Evolutionary conservation across 23 red algal genomes (phyloP).

Genomic region (Porphyridium purpureum): DNA sequence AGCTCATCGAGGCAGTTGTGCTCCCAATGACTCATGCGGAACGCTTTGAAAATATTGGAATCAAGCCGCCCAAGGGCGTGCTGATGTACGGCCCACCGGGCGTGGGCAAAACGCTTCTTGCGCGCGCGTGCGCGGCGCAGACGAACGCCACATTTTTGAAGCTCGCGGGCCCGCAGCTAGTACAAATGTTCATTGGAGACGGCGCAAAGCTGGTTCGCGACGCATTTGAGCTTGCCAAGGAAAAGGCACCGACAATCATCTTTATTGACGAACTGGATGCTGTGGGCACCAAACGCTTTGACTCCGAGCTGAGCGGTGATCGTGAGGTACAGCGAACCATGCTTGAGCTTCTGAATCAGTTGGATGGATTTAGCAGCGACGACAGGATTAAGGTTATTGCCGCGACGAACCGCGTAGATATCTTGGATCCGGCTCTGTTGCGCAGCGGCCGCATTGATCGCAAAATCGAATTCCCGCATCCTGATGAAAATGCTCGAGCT

Average conservation of each 20-base stretch:
- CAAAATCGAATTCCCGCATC: conserved; percentile 97
- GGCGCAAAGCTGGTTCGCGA: conserved; percentile 96
- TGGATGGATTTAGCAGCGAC: conserved; percentile 84
- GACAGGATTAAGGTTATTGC: conserved; percentile 86
- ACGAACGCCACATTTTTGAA: conserved; percentile 99
- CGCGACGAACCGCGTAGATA: conserved; percentile 95
- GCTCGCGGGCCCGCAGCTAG: conserved; percentile 86
- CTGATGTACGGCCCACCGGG: conserved; percentile 99
- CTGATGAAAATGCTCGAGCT: conserved; percentile 76
- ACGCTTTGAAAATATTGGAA: conserved; percentile 85
- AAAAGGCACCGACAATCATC: conserved; percentile 97
- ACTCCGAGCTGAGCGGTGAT: conserved; percentile 93
- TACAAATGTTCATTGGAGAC: conserved; percentile 99
- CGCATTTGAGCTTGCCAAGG: conserved; percentile 93
- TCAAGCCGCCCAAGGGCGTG: conserved; percentile 97
- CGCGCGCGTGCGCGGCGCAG: conserved; percentile 92
- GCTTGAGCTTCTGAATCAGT: conserved; percentile 97
- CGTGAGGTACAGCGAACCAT: conserved; percentile 94
- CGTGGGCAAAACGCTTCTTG: conserved; percentile 96
- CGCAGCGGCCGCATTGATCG: conserved; percentile 87
- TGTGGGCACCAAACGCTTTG: conserved; percentile 97
- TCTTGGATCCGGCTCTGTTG: conserved; percentile 89
- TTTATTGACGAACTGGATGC: conserved; percentile 99
- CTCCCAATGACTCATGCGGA: conserved; percentile 93
- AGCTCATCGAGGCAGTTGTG: conserved; percentile 95